Evolutionary conservation across 768 basidiomycete genomes (phyloP).

Genomic region (Neoboletus brunneissimus): DNA sequence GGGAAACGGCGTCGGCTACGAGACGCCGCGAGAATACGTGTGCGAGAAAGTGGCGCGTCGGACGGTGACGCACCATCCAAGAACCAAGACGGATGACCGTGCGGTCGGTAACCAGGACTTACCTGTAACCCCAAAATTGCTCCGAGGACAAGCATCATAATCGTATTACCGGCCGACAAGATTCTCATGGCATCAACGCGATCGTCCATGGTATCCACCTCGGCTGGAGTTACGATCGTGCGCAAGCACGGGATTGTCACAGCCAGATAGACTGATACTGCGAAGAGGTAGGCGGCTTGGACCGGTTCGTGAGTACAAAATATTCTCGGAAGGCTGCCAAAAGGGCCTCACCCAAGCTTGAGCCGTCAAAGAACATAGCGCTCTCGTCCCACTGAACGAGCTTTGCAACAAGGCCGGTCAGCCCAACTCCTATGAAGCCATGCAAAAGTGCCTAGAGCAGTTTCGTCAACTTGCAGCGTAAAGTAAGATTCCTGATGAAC

Average conservation of each 20-base stretch:
- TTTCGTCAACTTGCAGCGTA: not conserved
- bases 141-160: constrained; percentile 68
- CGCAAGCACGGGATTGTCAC: constrained; percentile 78
- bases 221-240: constrained; percentile 63
- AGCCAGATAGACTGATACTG: constrained; percentile 74
- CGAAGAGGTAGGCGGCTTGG: constrained; percentile 71
- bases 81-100: not conserved
- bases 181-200: constrained; percentile 77
- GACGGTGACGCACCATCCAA: constrained; percentile 2
- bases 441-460: constrained; percentile 73
- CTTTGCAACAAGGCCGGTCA: constrained; percentile 74
- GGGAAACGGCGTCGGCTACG: constrained; percentile 12
- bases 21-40: constrained; percentile 2
- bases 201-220: constrained; percentile 58
- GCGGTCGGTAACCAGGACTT: constrained; percentile 25
- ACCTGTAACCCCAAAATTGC: constrained; percentile 74
- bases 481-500: constrained; percentile 12
- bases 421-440: constrained; percentile 74
- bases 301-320: constrained; percentile 14
- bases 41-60: not conserved
- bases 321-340: not conserved
- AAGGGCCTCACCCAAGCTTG: constrained; percentile 65
- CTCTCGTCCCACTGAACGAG: constrained; percentile 87
- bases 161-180: constrained; percentile 82
- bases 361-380: constrained; percentile 94